phyloP scores from a whole-genome alignment of 176 grass and related monocot species.

The maize (Zea mays) region Zm-B73-REFERENCE-NAM-5.0 NC_050100.1:20622001-20622500 shows the following conservation, averaged over 20 bases:
- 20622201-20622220: background rate
- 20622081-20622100: background rate
- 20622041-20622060: background rate
- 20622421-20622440: background rate
- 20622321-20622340: background rate
- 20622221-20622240: background rate
- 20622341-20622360: background rate
- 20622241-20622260: background rate
- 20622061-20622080: background rate
- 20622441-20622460: background rate
- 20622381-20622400: background rate
- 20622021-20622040: constrained; percentile 21
- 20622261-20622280: background rate
- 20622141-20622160: constrained; percentile 44
- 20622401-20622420: background rate
- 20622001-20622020: constrained; percentile 42
- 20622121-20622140: constrained; percentile 44
- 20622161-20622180: constrained; percentile 34
- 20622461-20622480: background rate
- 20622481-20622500: background rate
- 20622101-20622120: background rate
- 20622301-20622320: background rate
- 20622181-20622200: constrained; percentile 40
- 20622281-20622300: background rate
- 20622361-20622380: background rate